Base-by-base conservation (phyloP, 2,329 filamentous ascomycete genomes). In the Botrytis fabae region DNA sequence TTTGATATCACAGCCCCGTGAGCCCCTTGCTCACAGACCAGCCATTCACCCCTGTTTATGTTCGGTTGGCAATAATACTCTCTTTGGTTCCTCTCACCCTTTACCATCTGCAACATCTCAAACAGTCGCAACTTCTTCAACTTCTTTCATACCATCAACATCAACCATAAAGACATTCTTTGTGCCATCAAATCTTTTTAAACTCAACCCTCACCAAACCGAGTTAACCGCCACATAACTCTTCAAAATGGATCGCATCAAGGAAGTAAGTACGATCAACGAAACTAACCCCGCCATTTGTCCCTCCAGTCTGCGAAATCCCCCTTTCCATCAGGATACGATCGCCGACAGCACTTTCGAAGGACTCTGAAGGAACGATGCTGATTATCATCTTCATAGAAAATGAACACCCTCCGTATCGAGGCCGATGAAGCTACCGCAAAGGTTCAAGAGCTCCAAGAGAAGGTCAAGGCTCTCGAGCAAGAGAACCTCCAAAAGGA, bases 401-500 rank as follows among this genome's bases (percentile, higher is more conserved):
- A 94, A 91, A 95, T 98, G 93, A 92, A 92, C 87, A 88, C 91
- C 84, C 94, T 99, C 86, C 95, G 95, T 83, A 86, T 95, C 85
- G 94, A 98, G 89, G 93, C 94, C 81, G 96, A 98, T 82, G 92
- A 96, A 83, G 91, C 93, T 77, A 85, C 90, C 77, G 85, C 87
- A 82, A 92, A 95, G 86, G 91, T 92, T 77, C 93, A 98, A 82
- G 95, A 98, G 85, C 90, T 97, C 78, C 91, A 96, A 86, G 78
- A 84, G 80, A 95, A 93, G 86, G 89, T 98, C 86, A 98, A 98
- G 89, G 84, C 85, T 71, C 89, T 98, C 77, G 95, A 99, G 86
- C 92, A 97, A 85, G 95, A 98, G 86, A 97, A 94, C 84, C 88
- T 97, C 76, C 88, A 92, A 82, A 98, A 98, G 88, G 96, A 98